Base-by-base conservation (phyloP, 2,329 filamentous ascomycete genomes). In the Aspergillus novofumigatus region DNA sequence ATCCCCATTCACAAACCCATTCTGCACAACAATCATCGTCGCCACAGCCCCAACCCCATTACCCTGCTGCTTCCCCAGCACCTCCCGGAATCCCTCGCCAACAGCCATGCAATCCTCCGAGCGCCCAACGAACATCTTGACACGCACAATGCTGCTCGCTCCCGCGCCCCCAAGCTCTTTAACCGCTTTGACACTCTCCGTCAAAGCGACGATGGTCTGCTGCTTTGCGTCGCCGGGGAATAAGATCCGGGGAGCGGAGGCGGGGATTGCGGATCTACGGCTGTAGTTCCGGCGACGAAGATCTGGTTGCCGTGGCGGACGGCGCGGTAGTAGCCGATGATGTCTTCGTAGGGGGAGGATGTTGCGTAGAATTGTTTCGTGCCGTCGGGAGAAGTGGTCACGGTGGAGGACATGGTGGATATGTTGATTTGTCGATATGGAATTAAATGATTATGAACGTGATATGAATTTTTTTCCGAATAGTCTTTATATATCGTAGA, bases 231-330 rank as follows among this genome's bases (percentile, higher is more conserved):
- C 67, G 17, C 66, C 68, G 2, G 69, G 70, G 47, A 63, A 69
- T 3, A 69, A 61, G 25, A 74, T 65, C 51, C 60, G 65, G 17
- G 71, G 69, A 32, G 65, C 63, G 17, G 61, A 53, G 8, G 62
- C 55, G 3, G 69, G 25, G 69, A 72, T 17, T 59, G 41, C 1
- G 69, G 70, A 51, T 74, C 69, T 42, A 73, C 68, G 17, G 73
- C 68, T 8, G 73, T 76, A n/a, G 73, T 72, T 14, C 74, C 74
- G 9, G 73, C 71, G 25, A 76, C 70, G 60, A 69, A 74, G 49
- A 76, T 72, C 4, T 69, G 67, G 3, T 65, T 61, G 4, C 70
- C 70, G 32, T 67, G 66, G 7, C 72, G 72, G 21, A 76, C 66
- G 20, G 73, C 74, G 38, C 74, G 73, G 56, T 75, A 73, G 54